Evolutionary conservation across 805 yeast species (phyloP).

Genomic region (Yarrowia divulgata): DNA sequence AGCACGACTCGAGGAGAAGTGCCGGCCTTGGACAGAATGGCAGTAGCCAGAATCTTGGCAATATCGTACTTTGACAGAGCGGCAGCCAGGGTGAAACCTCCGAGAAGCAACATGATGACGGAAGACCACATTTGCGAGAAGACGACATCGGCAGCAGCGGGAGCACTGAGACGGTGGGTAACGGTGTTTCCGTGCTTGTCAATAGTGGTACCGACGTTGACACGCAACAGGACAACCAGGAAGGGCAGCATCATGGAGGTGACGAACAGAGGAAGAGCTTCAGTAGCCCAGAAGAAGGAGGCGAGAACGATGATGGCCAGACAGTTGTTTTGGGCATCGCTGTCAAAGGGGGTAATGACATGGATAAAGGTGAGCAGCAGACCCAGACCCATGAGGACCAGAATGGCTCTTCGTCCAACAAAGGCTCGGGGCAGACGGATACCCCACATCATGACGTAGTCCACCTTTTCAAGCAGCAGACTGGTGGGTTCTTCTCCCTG

Average conservation of each 20-base stretch:
- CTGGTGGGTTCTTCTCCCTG: conserved; percentile 46
- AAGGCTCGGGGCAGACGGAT: conserved; percentile 52
- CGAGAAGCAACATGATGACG: conserved; percentile 84
- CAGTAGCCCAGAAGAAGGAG: conserved; percentile 94
- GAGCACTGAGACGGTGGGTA: conserved; percentile 56
- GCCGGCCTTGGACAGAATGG: conserved; percentile 82
- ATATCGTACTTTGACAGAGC: conserved; percentile 90
- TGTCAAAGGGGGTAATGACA: conserved; percentile 29
- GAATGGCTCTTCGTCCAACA: conserved; percentile 53
- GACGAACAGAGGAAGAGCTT: conserved; percentile 87
- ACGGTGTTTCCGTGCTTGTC: conserved; percentile 56
- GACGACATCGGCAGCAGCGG: conserved; percentile 78
- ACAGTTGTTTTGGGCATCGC: conserved; percentile 69
- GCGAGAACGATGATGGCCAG: conserved; percentile 82
- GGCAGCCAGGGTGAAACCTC: conserved; percentile 95
- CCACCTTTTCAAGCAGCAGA: conserved; percentile 15
- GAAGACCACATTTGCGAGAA: conserved; percentile 94
- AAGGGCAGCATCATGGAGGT: conserved; percentile 87
- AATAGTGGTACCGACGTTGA: conserved; percentile 57
- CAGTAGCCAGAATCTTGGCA: conserved; percentile 84
- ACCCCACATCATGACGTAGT: conserved; percentile 38
- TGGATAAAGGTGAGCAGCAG: conserved; percentile 55
- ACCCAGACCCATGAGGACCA: conserved; percentile 62
- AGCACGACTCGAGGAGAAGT: conserved; percentile 81
- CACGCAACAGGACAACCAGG: conserved; percentile 73